Conservation (phyloP, 306 rosid genomes). For the Echinosophora koreensis region DNA sequence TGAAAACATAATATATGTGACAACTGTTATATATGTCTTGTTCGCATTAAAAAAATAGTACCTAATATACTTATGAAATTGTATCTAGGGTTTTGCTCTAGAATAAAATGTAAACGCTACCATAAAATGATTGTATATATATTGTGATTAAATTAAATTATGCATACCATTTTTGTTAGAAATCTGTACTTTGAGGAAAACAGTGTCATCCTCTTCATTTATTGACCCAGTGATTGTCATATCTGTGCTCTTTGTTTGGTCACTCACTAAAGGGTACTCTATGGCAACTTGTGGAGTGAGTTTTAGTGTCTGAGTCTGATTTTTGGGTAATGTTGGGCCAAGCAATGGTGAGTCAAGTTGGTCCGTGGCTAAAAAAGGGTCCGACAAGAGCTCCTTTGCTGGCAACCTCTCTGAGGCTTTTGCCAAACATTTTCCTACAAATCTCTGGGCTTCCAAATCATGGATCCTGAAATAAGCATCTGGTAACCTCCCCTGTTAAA, state of each 20-base stretch:
- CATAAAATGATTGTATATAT: not conserved
- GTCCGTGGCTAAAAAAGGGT: constrained; percentile 70
- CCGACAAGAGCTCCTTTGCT: constrained; percentile 82
- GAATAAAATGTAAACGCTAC: no score
- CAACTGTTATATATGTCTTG: no score
- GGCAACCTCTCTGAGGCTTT: constrained; percentile 71
- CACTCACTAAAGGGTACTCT: constrained; percentile 34
- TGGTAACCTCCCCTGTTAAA: constrained; percentile 81
- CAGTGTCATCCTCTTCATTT: constrained; percentile 70
- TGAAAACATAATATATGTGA: no score
- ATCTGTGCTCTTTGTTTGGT: constrained; percentile 54
- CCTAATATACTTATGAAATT: no score
- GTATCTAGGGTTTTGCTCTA: no score
- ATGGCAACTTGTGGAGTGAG: constrained; percentile 22
- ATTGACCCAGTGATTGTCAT: constrained; percentile 83
- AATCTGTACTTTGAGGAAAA: constrained; percentile 77
- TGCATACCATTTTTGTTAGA: constrained; percentile 61
- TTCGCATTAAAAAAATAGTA: no score
- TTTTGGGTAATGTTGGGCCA: constrained; percentile 37
- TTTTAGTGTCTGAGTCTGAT: constrained; percentile 5
- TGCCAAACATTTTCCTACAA: constrained; percentile 80
- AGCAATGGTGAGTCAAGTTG: constrained; percentile 49
- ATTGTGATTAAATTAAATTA: not conserved
- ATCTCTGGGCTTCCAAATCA: constrained; percentile 71
- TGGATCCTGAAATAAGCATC: constrained; percentile 70